These are phyloP conservation scores for Metschnikowia kofuensis DNA, from an alignment of 805 yeast genomes.

Conservation along the genomic window DNA sequence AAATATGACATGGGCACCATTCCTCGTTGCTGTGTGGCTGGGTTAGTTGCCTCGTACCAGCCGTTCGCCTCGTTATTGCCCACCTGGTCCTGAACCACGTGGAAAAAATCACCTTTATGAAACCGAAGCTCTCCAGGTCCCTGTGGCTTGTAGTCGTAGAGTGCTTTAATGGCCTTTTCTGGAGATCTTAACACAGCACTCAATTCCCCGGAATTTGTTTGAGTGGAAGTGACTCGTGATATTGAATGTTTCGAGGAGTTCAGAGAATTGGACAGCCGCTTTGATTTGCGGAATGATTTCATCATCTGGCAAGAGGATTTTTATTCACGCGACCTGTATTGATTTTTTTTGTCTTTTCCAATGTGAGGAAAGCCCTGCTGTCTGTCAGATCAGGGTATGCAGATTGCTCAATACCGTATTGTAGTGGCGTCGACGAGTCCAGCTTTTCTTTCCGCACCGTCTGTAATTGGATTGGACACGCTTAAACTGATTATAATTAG, in stretches of 20 bases:
- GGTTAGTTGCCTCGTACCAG: slow-evolving; percentile 90
- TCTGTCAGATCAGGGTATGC: background rate
- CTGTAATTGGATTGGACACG: too few relatives aligned
- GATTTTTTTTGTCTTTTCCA: background rate
- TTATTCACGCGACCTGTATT: background rate
- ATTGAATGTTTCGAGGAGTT: slow-evolving; percentile 32
- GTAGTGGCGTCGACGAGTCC: too few relatives aligned
- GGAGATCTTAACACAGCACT: slow-evolving; percentile 50
- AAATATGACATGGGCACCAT: slow-evolving; percentile 85
- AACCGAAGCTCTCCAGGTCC: slow-evolving; percentile 80
- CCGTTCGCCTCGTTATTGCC: slow-evolving; percentile 40
- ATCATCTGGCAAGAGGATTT: slow-evolving; percentile 24
- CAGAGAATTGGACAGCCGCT: slow-evolving; percentile 34
- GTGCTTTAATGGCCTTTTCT: slow-evolving; percentile 79
- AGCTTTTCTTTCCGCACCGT: too few relatives aligned
- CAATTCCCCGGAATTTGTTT: slow-evolving; percentile 14
- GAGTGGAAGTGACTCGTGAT: slow-evolving; percentile 25
- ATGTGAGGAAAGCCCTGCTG: background rate
- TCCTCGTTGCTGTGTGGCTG: slow-evolving; percentile 72
- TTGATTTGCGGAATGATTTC: slow-evolving; percentile 41
- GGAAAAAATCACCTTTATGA: slow-evolving; percentile 82
- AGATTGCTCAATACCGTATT: background rate
- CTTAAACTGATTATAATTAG: too few relatives aligned
- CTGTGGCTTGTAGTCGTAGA: slow-evolving; percentile 72
- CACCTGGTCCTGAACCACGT: slow-evolving; percentile 45